Base-by-base conservation (phyloP, 345 rosid genomes). In the Populus tremula region DNA sequence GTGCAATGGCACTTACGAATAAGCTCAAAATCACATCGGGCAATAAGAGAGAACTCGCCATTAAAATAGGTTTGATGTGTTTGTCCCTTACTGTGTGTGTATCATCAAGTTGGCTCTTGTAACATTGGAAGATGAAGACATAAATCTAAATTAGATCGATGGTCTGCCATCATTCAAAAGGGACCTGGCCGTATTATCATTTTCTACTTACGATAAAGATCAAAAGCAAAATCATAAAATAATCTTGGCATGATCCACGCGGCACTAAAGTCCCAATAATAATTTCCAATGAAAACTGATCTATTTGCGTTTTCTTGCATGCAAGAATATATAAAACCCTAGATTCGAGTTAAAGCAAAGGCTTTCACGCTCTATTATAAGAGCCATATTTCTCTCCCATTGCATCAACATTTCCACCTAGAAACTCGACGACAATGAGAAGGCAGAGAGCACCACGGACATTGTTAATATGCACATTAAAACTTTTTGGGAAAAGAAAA, bases 151-250 rank as follows among this genome's bases (percentile, higher is more conserved):
- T 9, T 29, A 79, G 54, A 27, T 27, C 27, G 27, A 49, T 66
- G 82, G 85, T 81, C 83, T 81, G 87, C 88, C 88, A 87, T 72
- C 53, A 81, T 36, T 67, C 78, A 72, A 87, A 82, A 33, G 36
- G 1, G 36, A 33, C 36, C 36, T 33, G 5, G 36, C 36, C 36
- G 5, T 33, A 33, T 43, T 8, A 77, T 79, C 43, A 62, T 79
- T 67, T 54, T 73, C 74, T 72, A 76, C 71, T 17, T 53, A 29
- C 45, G 73, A 62, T 56, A 41, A 45, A 27, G n/a, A 65, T 39
- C 75, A 39, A 84, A 82, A 72, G 74, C 61, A 71, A 79, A 5
- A 72, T 49, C 45, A 73, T 72, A 77, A 76, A 82, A 77, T 21
- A 70, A 74, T 29, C 75, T 29, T 64, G 67, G 27, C 71, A 56